Evolutionary conservation across 2,329 filamentous ascomycete species (phyloP).

Genomic region (Apiospora phragmitis): DNA sequence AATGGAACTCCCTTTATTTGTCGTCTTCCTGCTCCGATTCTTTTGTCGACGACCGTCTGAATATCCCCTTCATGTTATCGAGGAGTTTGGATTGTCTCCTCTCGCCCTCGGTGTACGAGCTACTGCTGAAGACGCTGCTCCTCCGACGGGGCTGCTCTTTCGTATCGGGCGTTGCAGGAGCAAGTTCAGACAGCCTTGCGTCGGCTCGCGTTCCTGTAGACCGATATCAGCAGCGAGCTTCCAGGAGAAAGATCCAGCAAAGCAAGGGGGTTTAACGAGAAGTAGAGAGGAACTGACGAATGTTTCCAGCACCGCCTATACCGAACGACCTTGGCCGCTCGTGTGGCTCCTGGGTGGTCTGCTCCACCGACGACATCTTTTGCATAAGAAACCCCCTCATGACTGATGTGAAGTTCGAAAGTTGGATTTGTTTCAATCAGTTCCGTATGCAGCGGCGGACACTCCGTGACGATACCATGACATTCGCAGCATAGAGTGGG

Average conservation of each 20-base stretch:
- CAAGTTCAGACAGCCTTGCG: neutral
- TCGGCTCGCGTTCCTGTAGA: slow-evolving; percentile 2
- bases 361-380: neutral
- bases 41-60: neutral
- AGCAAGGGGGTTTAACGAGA: too few relatives aligned
- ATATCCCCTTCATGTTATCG: slow-evolving; percentile 1
- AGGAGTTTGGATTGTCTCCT: neutral
- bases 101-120: neutral
- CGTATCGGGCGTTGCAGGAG: neutral
- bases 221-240: neutral
- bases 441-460: neutral
- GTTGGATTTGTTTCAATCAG: neutral
- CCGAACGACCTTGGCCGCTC: neutral
- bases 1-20: neutral
- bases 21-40: neutral
- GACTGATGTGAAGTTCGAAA: neutral
- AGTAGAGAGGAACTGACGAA: neutral
- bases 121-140: neutral
- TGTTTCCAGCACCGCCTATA: slow-evolving; percentile 9
- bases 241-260: neutral
- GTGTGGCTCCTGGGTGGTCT: neutral
- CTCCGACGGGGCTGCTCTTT: neutral
- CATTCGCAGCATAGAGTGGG: neutral
- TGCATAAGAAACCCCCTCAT: neutral
- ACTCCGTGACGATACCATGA: neutral